phyloP scores from a whole-genome alignment of 83 land plant species.

The Larix sibirica region DNA sequence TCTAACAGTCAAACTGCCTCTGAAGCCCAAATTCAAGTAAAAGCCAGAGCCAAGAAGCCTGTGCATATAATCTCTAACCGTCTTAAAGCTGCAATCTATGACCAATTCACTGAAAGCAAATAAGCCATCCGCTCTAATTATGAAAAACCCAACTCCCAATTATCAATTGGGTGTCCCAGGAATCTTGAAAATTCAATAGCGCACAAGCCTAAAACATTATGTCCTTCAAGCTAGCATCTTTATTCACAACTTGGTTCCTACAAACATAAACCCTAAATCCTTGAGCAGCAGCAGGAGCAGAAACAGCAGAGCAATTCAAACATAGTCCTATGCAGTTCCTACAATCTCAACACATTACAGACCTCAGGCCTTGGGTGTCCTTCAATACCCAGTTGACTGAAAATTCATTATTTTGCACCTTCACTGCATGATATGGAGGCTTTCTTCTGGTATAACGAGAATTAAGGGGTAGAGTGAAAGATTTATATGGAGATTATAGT shows the following conservation, averaged over 20 bases:
- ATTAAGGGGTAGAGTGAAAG: no score
- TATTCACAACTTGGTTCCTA: neutral
- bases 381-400: neutral
- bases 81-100: neutral
- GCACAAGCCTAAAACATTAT: neutral
- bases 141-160: neutral
- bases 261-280: conserved; percentile 2
- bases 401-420: neutral
- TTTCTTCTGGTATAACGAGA: no score
- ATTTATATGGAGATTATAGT: no score
- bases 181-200: neutral
- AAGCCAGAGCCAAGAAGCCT: no score
- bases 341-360: neutral
- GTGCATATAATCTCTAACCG: neutral
- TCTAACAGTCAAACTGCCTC: no score
- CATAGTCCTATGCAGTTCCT: neutral
- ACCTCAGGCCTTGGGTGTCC: neutral
- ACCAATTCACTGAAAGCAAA: neutral
- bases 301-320: neutral
- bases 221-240: neutral
- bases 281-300: neutral
- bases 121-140: neutral
- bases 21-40: neutral
- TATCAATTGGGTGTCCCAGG: neutral
- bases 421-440: neutral